These are phyloP conservation scores for Candida broadrunensis DNA, from an alignment of 805 yeast species.

Conservation along the genomic window DNA sequence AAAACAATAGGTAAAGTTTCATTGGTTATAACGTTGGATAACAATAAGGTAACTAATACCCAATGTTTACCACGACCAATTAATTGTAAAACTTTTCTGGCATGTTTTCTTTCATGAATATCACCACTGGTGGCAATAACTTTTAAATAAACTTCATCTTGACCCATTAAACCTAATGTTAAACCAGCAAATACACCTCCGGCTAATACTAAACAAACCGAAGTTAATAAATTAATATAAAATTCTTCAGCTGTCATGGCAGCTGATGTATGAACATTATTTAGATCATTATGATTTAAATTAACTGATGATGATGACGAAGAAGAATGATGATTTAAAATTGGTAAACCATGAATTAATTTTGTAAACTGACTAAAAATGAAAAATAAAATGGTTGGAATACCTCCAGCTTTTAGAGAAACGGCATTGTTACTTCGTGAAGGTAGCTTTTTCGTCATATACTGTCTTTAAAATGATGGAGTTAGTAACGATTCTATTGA, in stretches of 20 bases:
- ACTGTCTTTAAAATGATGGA: too few species aligned
- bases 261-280: conserved; percentile 6
- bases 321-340: conserved; percentile 9
- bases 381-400: conserved; percentile 27
- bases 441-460: conserved; percentile 18
- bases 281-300: conserved; percentile 6
- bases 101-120: conserved; percentile 59
- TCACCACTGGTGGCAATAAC: conserved; percentile 91
- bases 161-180: conserved; percentile 97
- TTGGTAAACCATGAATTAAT: conserved; percentile 34
- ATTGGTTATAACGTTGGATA: conserved; percentile 88
- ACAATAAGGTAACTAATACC: conserved; percentile 85
- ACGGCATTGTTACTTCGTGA: conserved; percentile 26
- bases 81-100: conserved; percentile 67
- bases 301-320: background rate
- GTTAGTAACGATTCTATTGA: too few species aligned
- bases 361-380: conserved; percentile 30
- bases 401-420: conserved; percentile 14
- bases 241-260: conserved; percentile 37
- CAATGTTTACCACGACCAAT: conserved; percentile 89
- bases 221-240: conserved; percentile 48
- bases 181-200: conserved; percentile 94
- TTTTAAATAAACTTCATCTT: conserved; percentile 90
- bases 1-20: conserved; percentile 92
- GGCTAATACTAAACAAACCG: conserved; percentile 60